Evolutionary conservation across 148 eudicot species (phyloP), one percentile per base, ranked within the genome.

Genomic region (Spergularia marina): DNA sequence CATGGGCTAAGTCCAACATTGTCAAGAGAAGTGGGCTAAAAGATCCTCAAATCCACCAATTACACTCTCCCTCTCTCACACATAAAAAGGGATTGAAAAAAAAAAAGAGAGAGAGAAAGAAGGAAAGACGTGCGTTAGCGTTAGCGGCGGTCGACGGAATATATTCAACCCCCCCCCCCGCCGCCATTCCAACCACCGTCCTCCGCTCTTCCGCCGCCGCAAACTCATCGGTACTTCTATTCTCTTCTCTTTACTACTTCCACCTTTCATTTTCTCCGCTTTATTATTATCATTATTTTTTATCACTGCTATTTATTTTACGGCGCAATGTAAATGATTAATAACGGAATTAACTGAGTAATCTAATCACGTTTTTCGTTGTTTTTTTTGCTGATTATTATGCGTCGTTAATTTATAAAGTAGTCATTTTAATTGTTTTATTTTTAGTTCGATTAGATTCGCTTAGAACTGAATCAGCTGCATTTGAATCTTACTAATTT

Each of bases 121-220:
- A 10, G 9, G 36, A 16, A 12, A 62, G 66, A 58, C 62, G 62
- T 58, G 25, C 62, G 44, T 25, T 15, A 62, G 66, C 13, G 41
- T 62, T 62, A 11, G 41, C 66, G 66, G 66, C 66, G 66, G 66
- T 62, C 66, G 66, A 25, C 66, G 66, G 66, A 30, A 30, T 34
- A 25, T 23, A 12, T 25, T 30, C 40, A 62, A n/a, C n/a, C n/a
- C n/a, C n/a, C 41, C 6, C 44, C 44, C 6, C 66, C 66, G 66
- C 66, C 41, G n/a, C 30, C 66, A 30, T 62, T 44, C 49, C 40
- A 2, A 0, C 62, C 62, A n/a, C 62, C 62, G 12, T 1, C 59
- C 7, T 5, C 20, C 17, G 7, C 20, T 4, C 6, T 18, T 14
- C 58, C 17, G 59, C 11, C 30, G 21, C 62, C 20, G 18, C 10